Evolutionary conservation across 768 basidiomycete species (phyloP).

Genomic region (Mycena floridula): DNA sequence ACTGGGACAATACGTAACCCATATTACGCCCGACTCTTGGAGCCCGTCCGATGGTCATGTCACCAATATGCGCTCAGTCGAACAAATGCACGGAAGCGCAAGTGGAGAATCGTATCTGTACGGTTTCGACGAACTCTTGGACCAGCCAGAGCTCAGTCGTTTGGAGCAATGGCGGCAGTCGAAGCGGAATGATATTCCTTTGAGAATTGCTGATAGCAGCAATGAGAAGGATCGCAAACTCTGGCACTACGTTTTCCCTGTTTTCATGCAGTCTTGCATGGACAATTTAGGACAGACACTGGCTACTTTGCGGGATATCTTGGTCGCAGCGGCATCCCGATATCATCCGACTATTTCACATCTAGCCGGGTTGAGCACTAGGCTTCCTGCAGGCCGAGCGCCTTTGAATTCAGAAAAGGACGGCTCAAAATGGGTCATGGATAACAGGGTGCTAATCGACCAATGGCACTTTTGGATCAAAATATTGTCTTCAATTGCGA

Average conservation of each 20-base stretch:
- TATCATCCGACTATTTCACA: slow-evolving; percentile 69
- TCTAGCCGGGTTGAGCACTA: slow-evolving; percentile 64
- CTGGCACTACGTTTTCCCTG: slow-evolving; percentile 71
- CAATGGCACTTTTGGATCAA: slow-evolving; percentile 87
- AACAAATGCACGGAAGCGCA: slow-evolving; percentile 46
- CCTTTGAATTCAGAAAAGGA: slow-evolving; percentile 41
- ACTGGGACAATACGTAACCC: slow-evolving; percentile 41
- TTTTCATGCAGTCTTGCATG: slow-evolving; percentile 52
- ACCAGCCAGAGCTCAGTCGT: slow-evolving; percentile 51
- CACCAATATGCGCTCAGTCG: slow-evolving; percentile 35
- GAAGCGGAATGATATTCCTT: slow-evolving; percentile 45
- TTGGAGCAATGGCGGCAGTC: slow-evolving; percentile 64
- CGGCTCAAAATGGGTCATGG: slow-evolving; percentile 43
- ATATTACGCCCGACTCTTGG: slow-evolving; percentile 30
- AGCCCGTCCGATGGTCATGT: slow-evolving; percentile 20
- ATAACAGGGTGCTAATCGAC: slow-evolving; percentile 53
- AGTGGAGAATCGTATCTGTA: slow-evolving; percentile 43
- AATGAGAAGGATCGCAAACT: slow-evolving; percentile 61
- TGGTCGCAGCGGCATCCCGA: slow-evolving; percentile 63
- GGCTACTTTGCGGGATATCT: slow-evolving; percentile 50
- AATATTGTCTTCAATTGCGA: slow-evolving; percentile 77
- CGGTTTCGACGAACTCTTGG: slow-evolving; percentile 63
- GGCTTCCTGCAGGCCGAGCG: slow-evolving; percentile 42
- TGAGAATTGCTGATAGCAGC: slow-evolving; percentile 68
- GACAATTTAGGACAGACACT: slow-evolving; percentile 41